Conservation (phyloP, 345 rosid species). For the Moringa oleifera region DNA sequence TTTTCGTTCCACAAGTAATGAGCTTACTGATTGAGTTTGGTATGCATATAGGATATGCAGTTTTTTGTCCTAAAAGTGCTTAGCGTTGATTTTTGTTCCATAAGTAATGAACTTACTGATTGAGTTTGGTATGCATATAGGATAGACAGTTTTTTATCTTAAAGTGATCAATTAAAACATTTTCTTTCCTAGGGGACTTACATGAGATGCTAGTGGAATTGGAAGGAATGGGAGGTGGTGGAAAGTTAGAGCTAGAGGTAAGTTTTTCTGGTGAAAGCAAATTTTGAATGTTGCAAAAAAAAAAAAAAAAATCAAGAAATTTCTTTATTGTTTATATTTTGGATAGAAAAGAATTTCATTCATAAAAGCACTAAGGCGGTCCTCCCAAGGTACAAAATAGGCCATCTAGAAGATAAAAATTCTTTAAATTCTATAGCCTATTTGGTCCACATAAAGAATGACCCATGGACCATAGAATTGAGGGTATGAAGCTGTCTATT, state of each 20-base stretch:
- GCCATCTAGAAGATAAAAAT: too few relatives aligned
- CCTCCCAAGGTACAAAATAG: too few relatives aligned
- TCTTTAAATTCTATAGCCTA: too few relatives aligned
- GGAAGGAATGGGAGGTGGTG: slow-evolving; percentile 72
- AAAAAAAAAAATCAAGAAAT: too few relatives aligned
- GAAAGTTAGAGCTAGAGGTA: slow-evolving; percentile 77
- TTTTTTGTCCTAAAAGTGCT: slow-evolving; percentile 1
- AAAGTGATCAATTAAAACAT: background rate
- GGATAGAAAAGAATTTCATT: too few relatives aligned
- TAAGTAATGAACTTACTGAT: background rate
- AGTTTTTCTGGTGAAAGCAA: slow-evolving; percentile 8
- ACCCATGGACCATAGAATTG: too few relatives aligned
- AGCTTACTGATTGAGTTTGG: background rate
- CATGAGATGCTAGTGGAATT: slow-evolving; percentile 70
- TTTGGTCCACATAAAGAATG: too few relatives aligned
- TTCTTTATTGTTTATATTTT: too few relatives aligned
- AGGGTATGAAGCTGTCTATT: too few relatives aligned
- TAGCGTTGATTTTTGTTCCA: too few relatives aligned
- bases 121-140: slow-evolving; percentile 1
- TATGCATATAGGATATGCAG: slow-evolving; percentile 1
- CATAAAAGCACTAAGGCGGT: too few relatives aligned
- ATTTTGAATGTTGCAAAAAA: background rate
- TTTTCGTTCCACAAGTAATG: too few relatives aligned
- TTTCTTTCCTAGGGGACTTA: slow-evolving; percentile 45
- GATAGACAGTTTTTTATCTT: background rate